phyloP scores from a whole-genome alignment of 495 filamentous ascomycete genomes.

The Cercophora samala region DNA sequence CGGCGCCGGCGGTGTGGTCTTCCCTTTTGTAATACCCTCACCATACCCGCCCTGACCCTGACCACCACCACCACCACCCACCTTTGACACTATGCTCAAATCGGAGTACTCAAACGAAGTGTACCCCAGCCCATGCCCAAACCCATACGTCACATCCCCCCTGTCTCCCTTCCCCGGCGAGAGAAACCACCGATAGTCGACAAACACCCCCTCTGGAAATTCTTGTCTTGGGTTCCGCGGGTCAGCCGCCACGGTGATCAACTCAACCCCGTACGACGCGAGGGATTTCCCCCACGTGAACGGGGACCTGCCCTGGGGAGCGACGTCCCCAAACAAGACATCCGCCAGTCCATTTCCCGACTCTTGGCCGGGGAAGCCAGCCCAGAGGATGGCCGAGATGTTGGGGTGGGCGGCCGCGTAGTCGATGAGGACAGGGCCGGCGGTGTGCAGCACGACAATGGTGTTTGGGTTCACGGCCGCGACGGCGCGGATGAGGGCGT shows the following conservation, averaged over 20 bases:
- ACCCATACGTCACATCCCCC: slow-evolving; percentile 41
- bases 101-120: slow-evolving; percentile 37
- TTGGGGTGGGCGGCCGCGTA: slow-evolving; percentile 52
- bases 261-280: slow-evolving; percentile 47
- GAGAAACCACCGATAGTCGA: slow-evolving; percentile 52
- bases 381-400: slow-evolving; percentile 55
- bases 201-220: slow-evolving; percentile 49
- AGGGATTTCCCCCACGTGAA: slow-evolving; percentile 52
- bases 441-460: slow-evolving; percentile 54
- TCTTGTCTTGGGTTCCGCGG: slow-evolving; percentile 36
- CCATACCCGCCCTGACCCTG: too few species aligned
- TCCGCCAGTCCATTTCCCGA: slow-evolving; percentile 53
- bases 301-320: slow-evolving; percentile 52
- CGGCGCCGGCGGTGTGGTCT: background rate
- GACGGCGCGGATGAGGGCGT: slow-evolving; percentile 50
- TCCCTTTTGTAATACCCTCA: too few species aligned
- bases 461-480: slow-evolving; percentile 50
- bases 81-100: too few species aligned
- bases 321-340: slow-evolving; percentile 48
- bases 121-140: slow-evolving; percentile 50
- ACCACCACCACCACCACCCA: too few species aligned
- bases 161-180: background rate
- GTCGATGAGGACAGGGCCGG: slow-evolving; percentile 49
- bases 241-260: slow-evolving; percentile 34
- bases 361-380: slow-evolving; percentile 55